phyloP scores from a whole-genome alignment of 2,329 filamentous ascomycete genomes.

The Colletotrichum magnum region DNA sequence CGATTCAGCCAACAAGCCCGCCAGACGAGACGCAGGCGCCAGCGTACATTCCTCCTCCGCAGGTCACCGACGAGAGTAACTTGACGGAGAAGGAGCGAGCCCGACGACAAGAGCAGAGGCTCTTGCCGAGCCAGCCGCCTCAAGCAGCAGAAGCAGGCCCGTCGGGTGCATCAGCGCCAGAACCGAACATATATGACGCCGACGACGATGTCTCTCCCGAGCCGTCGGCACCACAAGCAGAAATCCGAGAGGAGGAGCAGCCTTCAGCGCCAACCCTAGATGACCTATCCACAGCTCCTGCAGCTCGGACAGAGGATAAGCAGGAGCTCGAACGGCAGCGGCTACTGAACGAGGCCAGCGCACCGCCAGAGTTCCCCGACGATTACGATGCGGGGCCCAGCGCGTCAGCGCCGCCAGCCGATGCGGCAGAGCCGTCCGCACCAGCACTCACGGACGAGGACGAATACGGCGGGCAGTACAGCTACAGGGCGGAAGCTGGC shows the following conservation, averaged over 20 bases:
- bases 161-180: conserved; percentile 47
- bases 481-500: conserved; percentile 34
- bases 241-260: conserved; percentile 46
- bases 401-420: conserved; percentile 47
- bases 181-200: conserved; percentile 63
- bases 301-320: conserved; percentile 77
- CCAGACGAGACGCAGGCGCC: conserved; percentile 55
- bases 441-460: conserved; percentile 71
- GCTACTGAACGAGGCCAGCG: conserved; percentile 75
- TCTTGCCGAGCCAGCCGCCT: conserved; percentile 85
- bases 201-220: conserved; percentile 54
- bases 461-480: conserved; percentile 58
- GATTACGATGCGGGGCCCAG: conserved; percentile 60
- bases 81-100: conserved; percentile 87
- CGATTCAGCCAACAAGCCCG: conserved; percentile 33
- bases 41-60: conserved; percentile 72
- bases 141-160: conserved; percentile 53
- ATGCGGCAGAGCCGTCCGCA: conserved; percentile 64
- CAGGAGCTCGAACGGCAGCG: conserved; percentile 79
- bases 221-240: conserved; percentile 39
- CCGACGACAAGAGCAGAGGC: conserved; percentile 80
- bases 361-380: conserved; percentile 71
- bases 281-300: conserved; percentile 52
- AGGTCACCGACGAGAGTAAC: conserved; percentile 70
- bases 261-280: conserved; percentile 63